These are phyloP conservation scores for Aureobasidium sp. DNA, from an alignment of 2,329 filamentous ascomycete genomes.

Conservation along the genomic window DNA sequence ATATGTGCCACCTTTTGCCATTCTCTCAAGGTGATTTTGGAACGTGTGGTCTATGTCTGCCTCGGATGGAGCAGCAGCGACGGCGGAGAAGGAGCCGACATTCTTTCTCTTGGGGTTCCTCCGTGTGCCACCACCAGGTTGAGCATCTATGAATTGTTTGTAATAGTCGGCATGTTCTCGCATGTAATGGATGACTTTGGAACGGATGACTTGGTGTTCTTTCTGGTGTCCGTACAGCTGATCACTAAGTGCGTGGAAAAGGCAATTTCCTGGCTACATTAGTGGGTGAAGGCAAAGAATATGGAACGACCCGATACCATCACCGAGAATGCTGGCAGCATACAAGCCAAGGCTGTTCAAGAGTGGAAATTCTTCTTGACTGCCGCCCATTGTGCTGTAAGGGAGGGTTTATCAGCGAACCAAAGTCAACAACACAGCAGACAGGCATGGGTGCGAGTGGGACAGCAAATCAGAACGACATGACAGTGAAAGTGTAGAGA, in stretches of 20 bases:
- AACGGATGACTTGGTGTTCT: constrained; percentile 50
- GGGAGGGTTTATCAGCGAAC: constrained; percentile 15
- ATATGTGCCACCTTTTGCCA: constrained; percentile 53
- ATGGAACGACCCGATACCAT: constrained; percentile 44
- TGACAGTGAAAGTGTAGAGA: constrained; percentile 8
- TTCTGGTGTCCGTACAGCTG: constrained; percentile 55
- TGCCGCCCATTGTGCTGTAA: constrained; percentile 19
- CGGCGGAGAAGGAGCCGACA: constrained; percentile 38
- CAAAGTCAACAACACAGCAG: constrained; percentile 9
- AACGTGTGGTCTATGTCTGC: constrained; percentile 46
- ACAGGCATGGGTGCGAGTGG: constrained; percentile 14
- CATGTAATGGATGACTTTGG: constrained; percentile 53
- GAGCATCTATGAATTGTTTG: constrained; percentile 53
- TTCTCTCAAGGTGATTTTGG: constrained; percentile 48
- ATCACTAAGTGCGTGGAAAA: constrained; percentile 60
- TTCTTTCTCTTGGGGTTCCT: constrained; percentile 51
- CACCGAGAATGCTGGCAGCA: constrained; percentile 49
- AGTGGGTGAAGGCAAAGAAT: constrained; percentile 10
- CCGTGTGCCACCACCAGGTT: constrained; percentile 45
- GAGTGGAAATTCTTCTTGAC: constrained; percentile 44
- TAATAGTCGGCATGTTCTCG: constrained; percentile 51
- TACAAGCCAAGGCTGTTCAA: constrained; percentile 50
- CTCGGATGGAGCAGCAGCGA: constrained; percentile 39
- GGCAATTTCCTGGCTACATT: constrained; percentile 50
- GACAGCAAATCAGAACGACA: constrained; percentile 14